phyloP scores from a whole-genome alignment of 768 basidiomycete species.

The Amanita muscaria region DNA sequence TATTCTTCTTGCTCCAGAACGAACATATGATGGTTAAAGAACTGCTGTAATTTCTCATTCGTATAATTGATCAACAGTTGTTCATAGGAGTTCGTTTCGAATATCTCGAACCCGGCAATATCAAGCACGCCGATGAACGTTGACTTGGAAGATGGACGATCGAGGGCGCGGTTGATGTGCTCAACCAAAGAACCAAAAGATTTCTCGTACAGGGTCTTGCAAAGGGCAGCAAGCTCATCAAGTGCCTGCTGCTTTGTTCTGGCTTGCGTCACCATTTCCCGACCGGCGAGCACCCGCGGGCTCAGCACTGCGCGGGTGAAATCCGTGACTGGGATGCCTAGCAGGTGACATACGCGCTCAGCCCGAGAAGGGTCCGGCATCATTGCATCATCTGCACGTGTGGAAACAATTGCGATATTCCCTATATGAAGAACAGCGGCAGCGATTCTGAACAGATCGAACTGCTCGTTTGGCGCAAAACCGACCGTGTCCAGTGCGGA shows the following conservation, averaged over 20 bases:
- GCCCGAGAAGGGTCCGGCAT: slow-evolving; percentile 81
- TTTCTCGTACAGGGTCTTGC: slow-evolving; percentile 96
- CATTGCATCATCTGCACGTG: slow-evolving; percentile 69
- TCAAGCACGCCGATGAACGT: slow-evolving; percentile 98
- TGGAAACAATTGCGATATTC: slow-evolving; percentile 77
- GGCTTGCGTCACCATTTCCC: slow-evolving; percentile 95
- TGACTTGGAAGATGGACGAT: slow-evolving; percentile 84
- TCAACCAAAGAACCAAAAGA: slow-evolving; percentile 92
- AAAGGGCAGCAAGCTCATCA: slow-evolving; percentile 84
- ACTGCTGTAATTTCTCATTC: slow-evolving; percentile 97
- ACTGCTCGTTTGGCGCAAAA: slow-evolving; percentile 75
- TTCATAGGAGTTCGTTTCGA: slow-evolving; percentile 90
- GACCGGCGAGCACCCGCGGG: slow-evolving; percentile 86
- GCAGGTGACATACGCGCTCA: slow-evolving; percentile 81
- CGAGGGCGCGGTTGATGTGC: slow-evolving; percentile 88
- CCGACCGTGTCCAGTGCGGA: slow-evolving; percentile 85
- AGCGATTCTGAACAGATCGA: slow-evolving; percentile 89
- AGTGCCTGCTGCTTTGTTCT: slow-evolving; percentile 85
- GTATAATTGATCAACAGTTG: slow-evolving; percentile 98
- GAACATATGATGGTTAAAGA: slow-evolving; percentile 99
- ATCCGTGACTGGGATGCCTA: slow-evolving; percentile 81
- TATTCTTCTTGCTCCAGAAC: slow-evolving; percentile 99
- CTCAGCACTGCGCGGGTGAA: slow-evolving; percentile 84
- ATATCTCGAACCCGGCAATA: slow-evolving; percentile 99
- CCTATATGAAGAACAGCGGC: slow-evolving; percentile 94